A percentile compares a stretch with the other conserved stretches of the same genome.
These are phyloP conservation scores for Rauvolfia tetraphylla DNA, from an alignment of 257 asterid species.

Conservation along the genomic window DNA sequence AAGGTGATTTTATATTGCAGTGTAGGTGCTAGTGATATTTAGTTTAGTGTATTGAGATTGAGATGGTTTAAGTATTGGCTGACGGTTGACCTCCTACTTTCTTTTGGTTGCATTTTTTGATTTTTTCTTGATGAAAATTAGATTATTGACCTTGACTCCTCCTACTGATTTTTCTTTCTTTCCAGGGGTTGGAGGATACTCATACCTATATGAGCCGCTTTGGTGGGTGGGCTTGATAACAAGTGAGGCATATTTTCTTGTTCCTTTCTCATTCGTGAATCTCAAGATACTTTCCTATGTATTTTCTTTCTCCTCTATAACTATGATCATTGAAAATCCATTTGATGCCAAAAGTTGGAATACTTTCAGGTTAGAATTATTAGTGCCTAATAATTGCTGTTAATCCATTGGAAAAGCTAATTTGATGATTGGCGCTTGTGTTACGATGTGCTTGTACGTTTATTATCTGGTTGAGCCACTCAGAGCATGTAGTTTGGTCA, in stretches of 20 bases:
- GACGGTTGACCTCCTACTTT: not conserved
- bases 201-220: conserved; percentile 72
- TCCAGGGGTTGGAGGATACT: conserved; percentile 89
- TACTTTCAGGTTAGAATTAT: not conserved
- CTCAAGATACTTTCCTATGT: not conserved
- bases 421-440: not conserved
- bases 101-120: not conserved
- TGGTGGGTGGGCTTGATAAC: conserved; percentile 95
- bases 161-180: not conserved
- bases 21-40: not conserved
- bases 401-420: not conserved
- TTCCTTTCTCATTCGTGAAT: not conserved
- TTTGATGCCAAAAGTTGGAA: not conserved
- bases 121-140: not conserved
- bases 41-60: not conserved
- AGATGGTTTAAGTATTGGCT: not conserved
- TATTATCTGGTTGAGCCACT: not conserved
- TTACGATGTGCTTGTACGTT: not conserved
- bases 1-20: not conserved
- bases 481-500: not conserved
- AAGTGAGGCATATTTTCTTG: conserved; percentile 45
- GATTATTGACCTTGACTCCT: not conserved
- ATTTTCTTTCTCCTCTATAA: not conserved
- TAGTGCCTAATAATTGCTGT: not conserved
- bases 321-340: not conserved